Evolutionary conservation across 164 flowering plant genomes (phyloP), one percentile per base, ranked within the genome.

Genomic region (Kalanchoe fedtschenkoi): DNA sequence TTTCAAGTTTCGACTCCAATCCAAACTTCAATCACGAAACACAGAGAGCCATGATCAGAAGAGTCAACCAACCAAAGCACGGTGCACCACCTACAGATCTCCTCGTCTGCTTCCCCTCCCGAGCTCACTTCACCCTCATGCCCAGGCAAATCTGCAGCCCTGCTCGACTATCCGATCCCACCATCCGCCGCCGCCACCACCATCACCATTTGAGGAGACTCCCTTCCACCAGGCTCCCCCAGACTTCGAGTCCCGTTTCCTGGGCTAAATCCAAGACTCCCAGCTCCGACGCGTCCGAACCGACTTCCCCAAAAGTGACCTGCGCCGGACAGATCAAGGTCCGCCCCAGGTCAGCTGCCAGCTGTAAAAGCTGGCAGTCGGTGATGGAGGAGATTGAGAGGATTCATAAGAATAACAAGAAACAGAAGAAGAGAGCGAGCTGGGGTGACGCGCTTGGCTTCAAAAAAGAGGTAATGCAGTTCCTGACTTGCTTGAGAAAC

Each of bases 351-450:
- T 19, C 73, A 0, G n/a, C 15, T 30, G 34, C 60, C 6, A 44
- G 85, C 0, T 81, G 90, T 85, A 87, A 81, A 81, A 86, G 78
- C 62, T 89, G 98, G 98, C 89, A 91, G 61, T 83, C 95, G 0
- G 95, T 91, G 9, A 89, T 89, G 96, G 92, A 87, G 60, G 98
- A 91, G 68, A 89, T 91, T 34, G 98, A 89, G 73, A 81, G 78
- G 68, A 70, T 91, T 35, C 98, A 84, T 68, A 80, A 73, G 64
- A 63, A 58, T 65, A 66, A 55, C 28, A 73, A 66, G 42, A 72
- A 76, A 14, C 65, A 53, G 2, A 76, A 74, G 66, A 83, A 74
- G 72, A 76, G 60, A 28, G 65, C 78, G 17, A 51, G 66, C 22
- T 87, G 97, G 92, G 61, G 42, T 0, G 90, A 84, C 43, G 51